Conservation (phyloP, 805 yeast genomes). For the Dipodascus geniculatus region DNA sequence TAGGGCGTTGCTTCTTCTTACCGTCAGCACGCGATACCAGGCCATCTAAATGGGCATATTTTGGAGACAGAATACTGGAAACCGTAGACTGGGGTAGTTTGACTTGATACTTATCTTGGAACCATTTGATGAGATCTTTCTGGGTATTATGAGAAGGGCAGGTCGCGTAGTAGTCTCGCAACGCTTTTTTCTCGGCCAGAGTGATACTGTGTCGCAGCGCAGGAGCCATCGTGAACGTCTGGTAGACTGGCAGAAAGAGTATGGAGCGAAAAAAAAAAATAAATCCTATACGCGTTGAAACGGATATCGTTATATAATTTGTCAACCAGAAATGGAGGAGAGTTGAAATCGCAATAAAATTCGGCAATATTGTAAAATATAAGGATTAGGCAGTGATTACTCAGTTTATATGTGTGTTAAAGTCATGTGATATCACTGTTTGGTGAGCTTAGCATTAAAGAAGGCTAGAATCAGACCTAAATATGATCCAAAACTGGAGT, state of each 20-base stretch:
- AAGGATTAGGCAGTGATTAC: no score
- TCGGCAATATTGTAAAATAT: neutral
- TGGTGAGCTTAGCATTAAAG: neutral
- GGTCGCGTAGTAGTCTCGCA: conserved; percentile 7
- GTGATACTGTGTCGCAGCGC: conserved; percentile 1
- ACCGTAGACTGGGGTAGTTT: conserved; percentile 9
- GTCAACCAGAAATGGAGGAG: neutral
- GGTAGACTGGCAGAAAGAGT: neutral
- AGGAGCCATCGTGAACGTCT: neutral
- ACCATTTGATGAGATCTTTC: conserved; percentile 9
- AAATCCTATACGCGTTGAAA: neutral
- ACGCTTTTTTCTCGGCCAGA: conserved; percentile 6
- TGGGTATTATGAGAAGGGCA: conserved; percentile 7
- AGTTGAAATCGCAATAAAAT: neutral
- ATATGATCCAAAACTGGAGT: no score
- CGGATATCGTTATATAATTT: neutral
- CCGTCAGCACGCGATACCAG: conserved; percentile 1
- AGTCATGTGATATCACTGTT: neutral
- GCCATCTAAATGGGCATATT: conserved; percentile 6
- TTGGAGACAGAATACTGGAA: conserved; percentile 8
- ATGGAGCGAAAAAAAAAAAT: neutral
- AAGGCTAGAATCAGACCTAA: neutral
- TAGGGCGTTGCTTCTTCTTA: conserved; percentile 5
- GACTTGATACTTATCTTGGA: conserved; percentile 6
- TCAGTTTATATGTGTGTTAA: no score